A percentile compares a stretch with the other conserved stretches of the same genome.
Conservation (phyloP, 1,139 yeast species). For the Lodderomyces margitis region DNA sequence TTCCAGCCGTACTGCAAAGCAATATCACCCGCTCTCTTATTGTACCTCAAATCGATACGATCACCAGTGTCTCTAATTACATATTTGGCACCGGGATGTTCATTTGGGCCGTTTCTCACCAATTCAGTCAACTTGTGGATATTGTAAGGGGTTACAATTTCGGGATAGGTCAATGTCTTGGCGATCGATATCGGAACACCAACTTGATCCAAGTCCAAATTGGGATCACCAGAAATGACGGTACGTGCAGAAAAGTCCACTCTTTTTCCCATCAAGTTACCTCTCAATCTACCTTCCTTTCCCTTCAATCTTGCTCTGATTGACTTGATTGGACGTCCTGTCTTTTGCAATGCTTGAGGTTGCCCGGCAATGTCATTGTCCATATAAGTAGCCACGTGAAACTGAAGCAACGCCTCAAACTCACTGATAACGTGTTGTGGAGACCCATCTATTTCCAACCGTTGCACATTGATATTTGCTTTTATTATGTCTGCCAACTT, state of each 20-base stretch:
- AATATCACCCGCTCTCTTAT: slow-evolving; percentile 97
- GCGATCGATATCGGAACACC: slow-evolving; percentile 99
- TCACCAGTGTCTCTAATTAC: slow-evolving; percentile 98
- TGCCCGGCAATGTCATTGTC: slow-evolving; percentile 99
- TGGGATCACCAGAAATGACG: slow-evolving; percentile 99
- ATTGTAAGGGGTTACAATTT: slow-evolving; percentile 95
- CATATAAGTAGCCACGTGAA: slow-evolving; percentile 99
- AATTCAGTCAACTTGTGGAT: slow-evolving; percentile 88
- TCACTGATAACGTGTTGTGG: slow-evolving; percentile 98
- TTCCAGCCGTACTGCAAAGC: slow-evolving; percentile 99
- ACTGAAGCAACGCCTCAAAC: slow-evolving; percentile 91
- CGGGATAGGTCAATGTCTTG: slow-evolving; percentile 92
- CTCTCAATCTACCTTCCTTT: slow-evolving; percentile 98
- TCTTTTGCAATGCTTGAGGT: slow-evolving; percentile 97
- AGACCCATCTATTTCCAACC: slow-evolving; percentile 96
- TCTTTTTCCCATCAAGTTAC: slow-evolving; percentile 99
- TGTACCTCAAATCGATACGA: slow-evolving; percentile 94
- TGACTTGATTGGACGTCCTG: slow-evolving; percentile 98
- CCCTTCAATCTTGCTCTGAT: slow-evolving; percentile 99
- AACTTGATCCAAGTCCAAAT: slow-evolving; percentile 93
- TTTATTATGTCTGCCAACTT: slow-evolving; percentile 95
- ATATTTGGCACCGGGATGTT: slow-evolving; percentile 99
- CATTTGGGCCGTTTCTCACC: slow-evolving; percentile 97
- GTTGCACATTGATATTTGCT: slow-evolving; percentile 93
- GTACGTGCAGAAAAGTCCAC: slow-evolving; percentile 99